These are phyloP conservation scores for Trypanosoma boissoni DNA, from an alignment of 208 protist genomes.

Conservation along the genomic window DNA sequence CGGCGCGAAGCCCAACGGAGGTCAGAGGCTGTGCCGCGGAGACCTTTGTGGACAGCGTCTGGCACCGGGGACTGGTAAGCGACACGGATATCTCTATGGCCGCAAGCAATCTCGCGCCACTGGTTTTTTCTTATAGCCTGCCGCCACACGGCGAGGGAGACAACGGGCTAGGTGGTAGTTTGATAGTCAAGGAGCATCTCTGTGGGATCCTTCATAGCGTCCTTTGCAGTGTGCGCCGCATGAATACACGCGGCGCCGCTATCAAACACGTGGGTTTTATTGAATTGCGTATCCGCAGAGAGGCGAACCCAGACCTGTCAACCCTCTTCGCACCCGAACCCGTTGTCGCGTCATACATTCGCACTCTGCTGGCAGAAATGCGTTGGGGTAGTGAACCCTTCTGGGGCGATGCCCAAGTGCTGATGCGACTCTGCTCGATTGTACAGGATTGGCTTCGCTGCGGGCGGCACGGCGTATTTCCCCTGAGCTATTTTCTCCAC, in stretches of 20 bases:
- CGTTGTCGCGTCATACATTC: slow-evolving; percentile 47
- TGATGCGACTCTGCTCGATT: slow-evolving; percentile 29
- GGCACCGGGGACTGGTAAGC: too few species aligned
- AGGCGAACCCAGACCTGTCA: slow-evolving; percentile 7
- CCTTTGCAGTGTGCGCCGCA: slow-evolving; percentile 33
- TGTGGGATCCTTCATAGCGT: slow-evolving; percentile 34
- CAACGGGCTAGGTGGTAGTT: neutral
- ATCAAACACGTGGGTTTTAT: slow-evolving; percentile 48
- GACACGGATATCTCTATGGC: too few species aligned
- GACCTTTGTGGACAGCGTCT: slow-evolving; percentile 7
- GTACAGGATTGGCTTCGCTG: slow-evolving; percentile 46
- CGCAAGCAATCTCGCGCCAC: too few species aligned
- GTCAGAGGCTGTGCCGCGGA: neutral
- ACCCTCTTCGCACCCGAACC: slow-evolving; percentile 34
- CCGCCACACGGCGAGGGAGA: neutral
- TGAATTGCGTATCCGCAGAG: slow-evolving; percentile 38
- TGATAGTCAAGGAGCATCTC: slow-evolving; percentile 14
- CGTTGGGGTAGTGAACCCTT: slow-evolving; percentile 33
- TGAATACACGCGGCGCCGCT: slow-evolving; percentile 57
- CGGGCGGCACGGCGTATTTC: slow-evolving; percentile 41
- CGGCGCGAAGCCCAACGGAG: slow-evolving; percentile 16
- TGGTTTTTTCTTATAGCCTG: too few species aligned
- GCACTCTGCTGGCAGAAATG: slow-evolving; percentile 30
- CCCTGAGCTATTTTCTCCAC: slow-evolving; percentile 48
- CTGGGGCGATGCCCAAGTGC: slow-evolving; percentile 36